Evolutionary conservation across 768 basidiomycete genomes (phyloP), one percentile per base, ranked within the genome.

Genomic region (Dacryopinax spathularia): DNA sequence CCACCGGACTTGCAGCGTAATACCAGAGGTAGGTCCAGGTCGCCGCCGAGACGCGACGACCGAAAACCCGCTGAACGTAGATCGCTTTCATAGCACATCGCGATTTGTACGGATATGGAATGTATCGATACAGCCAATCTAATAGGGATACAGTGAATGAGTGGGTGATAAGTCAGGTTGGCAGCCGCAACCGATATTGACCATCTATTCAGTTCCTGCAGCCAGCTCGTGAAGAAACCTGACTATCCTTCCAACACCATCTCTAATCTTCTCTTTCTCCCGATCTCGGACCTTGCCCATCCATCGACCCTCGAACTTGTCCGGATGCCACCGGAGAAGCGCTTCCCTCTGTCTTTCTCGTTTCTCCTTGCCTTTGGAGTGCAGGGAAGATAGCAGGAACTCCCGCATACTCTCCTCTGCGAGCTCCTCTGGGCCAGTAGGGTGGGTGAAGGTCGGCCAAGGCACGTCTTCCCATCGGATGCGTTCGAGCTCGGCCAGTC

Each of bases 341-440:
- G 84, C 82, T 65, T 89, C 88, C 76, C 84, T 87, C 66, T 89
- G 78, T 15, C 87, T 82, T 68, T 89, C 88, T 74, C 86, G 87
- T 60, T 43, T 62, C 12, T 43, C 34, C 60, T 69, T 69, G 25
- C 69, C 61, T 5, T 9, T 65, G 68, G 0, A 72, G 34, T 63
- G 62, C 18, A 37, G 18, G 13, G 44, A 39, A 10, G 62, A 63
- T 3, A 66, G 62, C 18, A 66, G 22, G 43, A 66, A 66, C 56
- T 60, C 60, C 10, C 62, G 48, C 48, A 66, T 62, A 18, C 34
- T 18, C 20, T 62, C 39, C 62, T 41, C 56, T 12, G 56, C 60
- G 36, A 66, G 62, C 16, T 18, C 65, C 22, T 63, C 65, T 12
- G 65, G 35, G n/a, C 20, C n/a, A 20, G 48, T 18, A 10, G 65